Percentiles rank a stretch among this genome's conserved stretches.
Conservation (phyloP, 768 basidiomycete genomes). For the Collybiopsis confluens region DNA sequence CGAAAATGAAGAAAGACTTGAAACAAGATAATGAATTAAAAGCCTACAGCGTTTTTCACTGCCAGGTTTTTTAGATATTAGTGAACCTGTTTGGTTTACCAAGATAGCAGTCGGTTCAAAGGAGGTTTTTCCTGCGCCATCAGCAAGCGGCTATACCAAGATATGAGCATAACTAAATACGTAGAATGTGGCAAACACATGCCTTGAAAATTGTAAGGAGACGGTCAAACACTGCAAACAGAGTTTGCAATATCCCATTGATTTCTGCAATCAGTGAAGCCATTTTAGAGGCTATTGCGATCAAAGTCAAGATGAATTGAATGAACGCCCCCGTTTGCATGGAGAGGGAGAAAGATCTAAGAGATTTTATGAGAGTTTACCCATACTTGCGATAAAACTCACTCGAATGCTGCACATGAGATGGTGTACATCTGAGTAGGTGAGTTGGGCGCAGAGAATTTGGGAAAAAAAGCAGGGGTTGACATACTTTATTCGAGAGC, state of each 20-base stretch:
- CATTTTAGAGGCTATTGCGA: conserved; percentile 60
- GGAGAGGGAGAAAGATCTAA: conserved; percentile 55
- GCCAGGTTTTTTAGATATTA: background rate
- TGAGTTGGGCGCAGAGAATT: background rate
- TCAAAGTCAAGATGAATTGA: conserved; percentile 58
- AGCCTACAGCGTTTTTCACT: background rate
- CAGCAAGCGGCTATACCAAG: conserved; percentile 7
- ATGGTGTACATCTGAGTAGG: conserved; percentile 41
- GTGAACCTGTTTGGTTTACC: too few species aligned
- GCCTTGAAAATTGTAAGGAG: conserved; percentile 30
- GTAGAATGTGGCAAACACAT: conserved; percentile 9
- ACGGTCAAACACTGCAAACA: conserved; percentile 21
- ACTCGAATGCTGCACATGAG: conserved; percentile 54
- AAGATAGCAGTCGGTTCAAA: background rate
- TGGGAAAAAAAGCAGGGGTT: background rate
- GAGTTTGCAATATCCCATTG: conserved; percentile 28
- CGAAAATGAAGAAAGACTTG: background rate
- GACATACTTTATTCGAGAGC: conserved; percentile 46
- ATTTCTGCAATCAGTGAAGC: conserved; percentile 41
- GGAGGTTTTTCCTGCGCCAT: background rate
- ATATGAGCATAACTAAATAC: background rate
- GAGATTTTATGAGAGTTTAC: background rate
- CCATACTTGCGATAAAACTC: conserved; percentile 19
- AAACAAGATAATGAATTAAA: background rate
- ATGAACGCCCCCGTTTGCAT: conserved; percentile 75